phyloP scores from a whole-genome alignment of 2,329 filamentous ascomycete genomes.

The Botryotinia globosa region DNA sequence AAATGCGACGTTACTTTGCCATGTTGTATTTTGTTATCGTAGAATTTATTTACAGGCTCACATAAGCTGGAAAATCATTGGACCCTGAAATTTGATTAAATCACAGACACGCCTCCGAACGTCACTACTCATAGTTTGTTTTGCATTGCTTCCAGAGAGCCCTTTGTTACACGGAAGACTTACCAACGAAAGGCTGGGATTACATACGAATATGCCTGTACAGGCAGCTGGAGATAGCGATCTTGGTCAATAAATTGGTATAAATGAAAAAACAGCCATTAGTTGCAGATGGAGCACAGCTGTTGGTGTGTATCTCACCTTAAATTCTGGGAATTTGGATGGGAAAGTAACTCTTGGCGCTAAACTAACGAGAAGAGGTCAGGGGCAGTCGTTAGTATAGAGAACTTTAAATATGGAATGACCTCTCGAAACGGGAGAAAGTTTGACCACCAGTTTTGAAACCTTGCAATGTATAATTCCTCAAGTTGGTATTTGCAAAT shows the following conservation, averaged over 20 bases:
- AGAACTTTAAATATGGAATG: neutral
- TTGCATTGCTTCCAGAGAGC: neutral
- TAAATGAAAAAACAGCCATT: neutral
- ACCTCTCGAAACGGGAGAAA: conserved; percentile 36
- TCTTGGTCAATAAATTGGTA: neutral
- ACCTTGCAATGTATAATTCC: neutral
- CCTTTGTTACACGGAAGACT: neutral
- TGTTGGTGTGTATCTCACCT: neutral
- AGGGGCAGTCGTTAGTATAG: neutral
- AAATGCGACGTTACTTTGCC: neutral
- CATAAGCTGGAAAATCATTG: neutral
- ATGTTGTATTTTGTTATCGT: neutral
- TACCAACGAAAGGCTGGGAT: neutral
- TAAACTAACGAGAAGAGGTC: neutral
- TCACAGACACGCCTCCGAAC: neutral
- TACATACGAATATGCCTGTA: neutral
- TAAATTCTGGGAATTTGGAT: neutral
- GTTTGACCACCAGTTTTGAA: neutral
- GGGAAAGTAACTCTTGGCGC: neutral
- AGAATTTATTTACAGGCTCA: neutral
- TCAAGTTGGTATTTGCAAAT: neutral
- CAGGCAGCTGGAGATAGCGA: neutral
- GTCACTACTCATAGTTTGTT: neutral
- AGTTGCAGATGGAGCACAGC: neutral
- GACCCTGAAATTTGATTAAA: neutral